These are phyloP conservation scores for Juncus effusus DNA, from an alignment of 176 grass and related monocot genomes.

Conservation along the genomic window DNA sequence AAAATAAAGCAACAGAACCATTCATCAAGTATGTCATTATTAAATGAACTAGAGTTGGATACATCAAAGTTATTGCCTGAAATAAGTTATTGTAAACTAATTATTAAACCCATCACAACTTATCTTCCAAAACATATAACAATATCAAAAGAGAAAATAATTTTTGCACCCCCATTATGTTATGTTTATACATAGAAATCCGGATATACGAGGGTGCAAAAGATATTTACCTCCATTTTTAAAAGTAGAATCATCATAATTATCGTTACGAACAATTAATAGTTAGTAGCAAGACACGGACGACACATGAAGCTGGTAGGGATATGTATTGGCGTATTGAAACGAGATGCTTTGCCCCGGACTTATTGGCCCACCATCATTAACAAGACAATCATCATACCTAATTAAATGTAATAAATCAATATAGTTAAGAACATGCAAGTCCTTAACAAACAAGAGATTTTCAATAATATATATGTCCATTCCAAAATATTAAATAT, in stretches of 20 bases:
- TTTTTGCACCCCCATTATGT: neutral
- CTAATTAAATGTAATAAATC: neutral
- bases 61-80: neutral
- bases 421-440: neutral
- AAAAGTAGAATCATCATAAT: neutral
- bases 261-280: neutral
- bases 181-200: neutral
- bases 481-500: too few species aligned
- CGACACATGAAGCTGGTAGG: slow-evolving; percentile 23
- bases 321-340: slow-evolving; percentile 42
- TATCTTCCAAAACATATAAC: neutral
- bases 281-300: slow-evolving; percentile 34
- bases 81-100: neutral
- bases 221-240: neutral
- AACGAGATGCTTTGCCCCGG: slow-evolving; percentile 36
- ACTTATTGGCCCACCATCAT: slow-evolving; percentile 28
- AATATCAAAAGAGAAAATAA: neutral
- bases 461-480: neutral
- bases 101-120: neutral
- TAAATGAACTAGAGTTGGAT: neutral
- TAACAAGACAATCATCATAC: slow-evolving; percentile 45
- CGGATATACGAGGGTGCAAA: neutral
- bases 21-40: neutral
- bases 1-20: neutral
- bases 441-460: neutral